Evolutionary conservation across 257 asterid species (phyloP).

Genomic region (Nicotiana tabacum): DNA sequence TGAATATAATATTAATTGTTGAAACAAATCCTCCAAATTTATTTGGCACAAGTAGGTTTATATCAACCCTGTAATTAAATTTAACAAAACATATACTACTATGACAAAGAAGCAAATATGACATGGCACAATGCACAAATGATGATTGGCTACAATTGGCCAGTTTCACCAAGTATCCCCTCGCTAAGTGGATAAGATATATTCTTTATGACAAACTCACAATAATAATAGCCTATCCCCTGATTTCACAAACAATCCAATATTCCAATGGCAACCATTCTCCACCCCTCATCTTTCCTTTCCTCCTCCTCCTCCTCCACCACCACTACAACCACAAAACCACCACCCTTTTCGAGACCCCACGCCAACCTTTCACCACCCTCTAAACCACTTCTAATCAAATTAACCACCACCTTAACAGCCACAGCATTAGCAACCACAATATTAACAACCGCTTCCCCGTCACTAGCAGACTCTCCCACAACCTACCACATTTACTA

Average conservation of each 20-base stretch:
- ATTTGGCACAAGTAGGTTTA: too few species aligned
- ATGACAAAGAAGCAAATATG: background rate
- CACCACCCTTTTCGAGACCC: constrained; percentile 37
- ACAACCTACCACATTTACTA: constrained; percentile 57
- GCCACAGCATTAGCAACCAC: constrained; percentile 75
- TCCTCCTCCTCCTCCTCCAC: constrained; percentile 18
- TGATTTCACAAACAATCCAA: constrained; percentile 11
- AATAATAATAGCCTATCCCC: constrained; percentile 33
- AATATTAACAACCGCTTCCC: constrained; percentile 45
- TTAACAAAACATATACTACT: background rate
- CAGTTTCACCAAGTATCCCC: background rate
- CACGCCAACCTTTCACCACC: constrained; percentile 33
- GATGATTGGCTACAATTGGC: background rate
- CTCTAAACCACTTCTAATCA: constrained; percentile 31
- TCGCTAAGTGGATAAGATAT: constrained; percentile 31
- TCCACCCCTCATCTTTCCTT: constrained; percentile 67
- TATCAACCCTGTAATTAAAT: background rate
- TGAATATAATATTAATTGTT: too few species aligned
- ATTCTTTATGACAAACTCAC: background rate
- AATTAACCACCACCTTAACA: constrained; percentile 46
- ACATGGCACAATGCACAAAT: background rate
- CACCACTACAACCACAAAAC: constrained; percentile 34
- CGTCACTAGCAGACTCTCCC: constrained; percentile 46
- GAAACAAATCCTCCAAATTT: too few species aligned
- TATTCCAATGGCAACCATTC: constrained; percentile 59